Conservation (phyloP, 371 early-diverging fungal species). For the Mortierella sp. region DNA sequence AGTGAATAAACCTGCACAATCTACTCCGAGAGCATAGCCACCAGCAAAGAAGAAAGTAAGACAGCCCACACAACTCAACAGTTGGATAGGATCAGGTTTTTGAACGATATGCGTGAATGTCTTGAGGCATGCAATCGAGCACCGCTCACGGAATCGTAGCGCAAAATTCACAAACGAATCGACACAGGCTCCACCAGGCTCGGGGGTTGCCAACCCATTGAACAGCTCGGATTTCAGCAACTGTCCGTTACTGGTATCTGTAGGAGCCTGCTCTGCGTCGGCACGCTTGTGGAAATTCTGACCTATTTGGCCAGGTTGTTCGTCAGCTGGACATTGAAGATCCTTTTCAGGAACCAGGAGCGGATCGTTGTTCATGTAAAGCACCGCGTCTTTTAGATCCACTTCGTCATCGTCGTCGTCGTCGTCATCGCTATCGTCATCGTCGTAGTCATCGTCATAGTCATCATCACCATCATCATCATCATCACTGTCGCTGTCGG, state of each 20-base stretch:
- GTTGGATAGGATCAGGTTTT: conserved; percentile 2
- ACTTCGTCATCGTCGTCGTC: not conserved
- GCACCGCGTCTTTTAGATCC: not conserved
- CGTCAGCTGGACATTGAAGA: not conserved
- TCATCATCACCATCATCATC: not conserved
- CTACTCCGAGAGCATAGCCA: conserved; percentile 13
- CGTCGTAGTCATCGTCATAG: not conserved
- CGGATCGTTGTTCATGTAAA: not conserved
- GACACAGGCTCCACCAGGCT: conserved; percentile 27
- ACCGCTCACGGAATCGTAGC: conserved; percentile 32
- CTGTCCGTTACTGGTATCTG: not conserved
- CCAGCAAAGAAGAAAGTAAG: conserved; percentile 26
- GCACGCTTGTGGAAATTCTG: not conserved
- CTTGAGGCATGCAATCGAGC: conserved; percentile 37
- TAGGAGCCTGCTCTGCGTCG: not conserved
- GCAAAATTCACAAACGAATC: conserved; percentile 45
- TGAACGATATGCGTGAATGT: conserved; percentile 9
- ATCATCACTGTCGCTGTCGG: not conserved
- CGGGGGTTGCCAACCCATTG: not conserved
- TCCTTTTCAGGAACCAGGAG: not conserved
- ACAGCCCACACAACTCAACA: conserved; percentile 30
- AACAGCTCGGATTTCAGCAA: not conserved
- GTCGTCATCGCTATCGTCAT: conserved; percentile 1
- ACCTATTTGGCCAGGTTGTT: not conserved
- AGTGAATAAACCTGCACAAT: conserved; percentile 24